These are phyloP conservation scores for Strobilomyces echinocephalus DNA, from an alignment of 768 basidiomycete genomes.

Conservation along the genomic window DNA sequence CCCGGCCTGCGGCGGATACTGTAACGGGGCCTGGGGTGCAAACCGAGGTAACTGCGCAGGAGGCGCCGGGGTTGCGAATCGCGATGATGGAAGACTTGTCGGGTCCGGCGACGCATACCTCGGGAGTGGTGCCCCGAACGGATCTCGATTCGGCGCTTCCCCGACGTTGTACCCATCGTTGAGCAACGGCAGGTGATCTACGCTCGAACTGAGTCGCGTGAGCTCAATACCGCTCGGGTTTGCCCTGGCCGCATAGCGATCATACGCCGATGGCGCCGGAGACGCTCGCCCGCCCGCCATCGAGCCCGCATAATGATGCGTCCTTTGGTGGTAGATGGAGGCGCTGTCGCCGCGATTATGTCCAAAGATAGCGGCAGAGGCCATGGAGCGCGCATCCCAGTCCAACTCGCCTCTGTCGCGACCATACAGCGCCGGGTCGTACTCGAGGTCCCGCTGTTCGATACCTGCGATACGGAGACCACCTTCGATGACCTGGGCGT, in stretches of 20 bases:
- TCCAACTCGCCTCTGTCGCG: slow-evolving; percentile 82
- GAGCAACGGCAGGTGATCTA: slow-evolving; percentile 60
- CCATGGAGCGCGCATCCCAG: slow-evolving; percentile 80
- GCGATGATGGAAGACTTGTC: slow-evolving; percentile 17
- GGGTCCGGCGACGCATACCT: slow-evolving; percentile 21
- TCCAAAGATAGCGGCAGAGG: slow-evolving; percentile 50
- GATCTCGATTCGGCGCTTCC: slow-evolving; percentile 8
- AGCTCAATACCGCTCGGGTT: slow-evolving; percentile 48
- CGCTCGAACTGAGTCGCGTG: slow-evolving; percentile 44
- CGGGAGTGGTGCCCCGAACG: slow-evolving; percentile 25
- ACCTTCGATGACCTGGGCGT: slow-evolving; percentile 68
- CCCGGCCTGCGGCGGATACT: slow-evolving; percentile 34
- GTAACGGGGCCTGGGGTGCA: slow-evolving; percentile 39
- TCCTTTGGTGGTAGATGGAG: slow-evolving; percentile 39
- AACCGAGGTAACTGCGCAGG: slow-evolving; percentile 22
- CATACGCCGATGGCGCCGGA: slow-evolving; percentile 46
- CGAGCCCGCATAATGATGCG: slow-evolving; percentile 36
- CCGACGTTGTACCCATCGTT: slow-evolving; percentile 23
- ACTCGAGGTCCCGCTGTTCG: slow-evolving; percentile 75
- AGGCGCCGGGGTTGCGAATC: slow-evolving; percentile 31
- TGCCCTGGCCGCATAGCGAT: slow-evolving; percentile 53
- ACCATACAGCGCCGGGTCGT: slow-evolving; percentile 73
- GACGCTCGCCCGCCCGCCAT: slow-evolving; percentile 34
- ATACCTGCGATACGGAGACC: slow-evolving; percentile 82
- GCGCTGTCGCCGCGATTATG: slow-evolving; percentile 35